phyloP scores from a whole-genome alignment of 2,329 filamentous ascomycete species.

The Venturiaceae sp. region DNA sequence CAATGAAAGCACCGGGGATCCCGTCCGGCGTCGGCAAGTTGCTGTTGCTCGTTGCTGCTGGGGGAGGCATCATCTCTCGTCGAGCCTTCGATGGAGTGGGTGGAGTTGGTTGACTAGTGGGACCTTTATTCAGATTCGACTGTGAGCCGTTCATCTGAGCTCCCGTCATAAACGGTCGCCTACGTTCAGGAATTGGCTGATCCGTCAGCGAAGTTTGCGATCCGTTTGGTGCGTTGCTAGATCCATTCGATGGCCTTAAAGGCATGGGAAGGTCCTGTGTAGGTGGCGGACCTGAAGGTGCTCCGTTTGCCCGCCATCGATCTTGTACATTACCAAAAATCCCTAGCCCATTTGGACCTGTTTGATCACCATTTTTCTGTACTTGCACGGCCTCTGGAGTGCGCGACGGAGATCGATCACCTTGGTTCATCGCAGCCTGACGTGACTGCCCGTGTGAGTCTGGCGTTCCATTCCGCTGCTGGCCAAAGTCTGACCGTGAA shows the following conservation, averaged over 20 bases:
- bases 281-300: not conserved
- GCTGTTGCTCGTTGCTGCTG: not conserved
- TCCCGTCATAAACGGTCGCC: slow-evolving; percentile 57
- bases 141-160: slow-evolving; percentile 4
- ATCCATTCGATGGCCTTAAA: not conserved
- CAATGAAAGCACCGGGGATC: slow-evolving; percentile 6
- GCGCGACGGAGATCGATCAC: not conserved
- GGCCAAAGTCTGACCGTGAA: slow-evolving; percentile 20
- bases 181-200: slow-evolving; percentile 44
- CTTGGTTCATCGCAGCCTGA: not conserved
- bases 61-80: not conserved
- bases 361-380: not conserved
- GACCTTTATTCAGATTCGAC: not conserved
- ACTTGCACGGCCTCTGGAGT: not conserved
- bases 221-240: not conserved
- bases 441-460: slow-evolving; percentile 4
- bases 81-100: not conserved
- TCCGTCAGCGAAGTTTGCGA: not conserved
- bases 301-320: not conserved
- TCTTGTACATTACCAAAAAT: slow-evolving; percentile 3
- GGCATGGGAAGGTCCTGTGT: not conserved
- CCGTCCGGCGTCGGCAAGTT: not conserved
- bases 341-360: slow-evolving; percentile 6
- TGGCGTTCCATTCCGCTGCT: slow-evolving; percentile 14
- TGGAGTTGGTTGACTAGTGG: not conserved